Evolutionary conservation across 2,329 filamentous ascomycete genomes (phyloP), one percentile per base, ranked within the genome.

Genomic region (Trichoderma sp.): DNA sequence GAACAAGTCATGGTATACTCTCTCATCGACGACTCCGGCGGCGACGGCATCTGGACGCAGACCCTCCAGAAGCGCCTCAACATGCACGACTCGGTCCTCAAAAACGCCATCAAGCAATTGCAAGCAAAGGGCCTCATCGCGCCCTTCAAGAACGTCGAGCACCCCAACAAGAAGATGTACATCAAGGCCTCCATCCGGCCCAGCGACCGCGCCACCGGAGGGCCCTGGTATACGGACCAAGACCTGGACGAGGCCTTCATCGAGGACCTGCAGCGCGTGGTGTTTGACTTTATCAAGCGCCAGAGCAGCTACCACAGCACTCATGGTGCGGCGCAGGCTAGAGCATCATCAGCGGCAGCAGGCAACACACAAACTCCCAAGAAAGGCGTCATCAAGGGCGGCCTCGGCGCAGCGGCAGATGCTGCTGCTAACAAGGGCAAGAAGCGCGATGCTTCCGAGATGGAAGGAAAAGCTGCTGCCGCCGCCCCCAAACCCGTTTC

Each of bases 101-200:
- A 92, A 74, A 91, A 91, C 75, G 90, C 90, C 33, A 86, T 98
- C 74, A 97, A 96, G 82, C 89, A 90, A 72, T 89, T 99, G 71
- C 92, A 96, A 79, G 83, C 86, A 49, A 94, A 93, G 78, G 89
- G 89, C 43, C 89, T 96, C 77, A 94, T 99, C 79, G 92, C 92
- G 76, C 89, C 90, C 69, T 94, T 98, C 82, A 96, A 95, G 82
- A 96, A 91, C 79, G 94, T 97, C 80, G 94, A 97, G 81, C 91
- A 92, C 77, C 93, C 93, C 33, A 92, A 91, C 73, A 92, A 96
- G 78, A 97, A 97, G 82, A 97, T 97, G 87, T 99, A 96, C 85
- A 97, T 99, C 86, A 90, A 97, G 76, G 89, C 91, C 66, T 90
- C 91, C 72, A 87, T 99, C 71, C 88, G 89, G 13, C 95, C 96